These are phyloP conservation scores for Penicillium sp. DNA, from an alignment of 2,329 filamentous ascomycete species.

Conservation along the genomic window DNA sequence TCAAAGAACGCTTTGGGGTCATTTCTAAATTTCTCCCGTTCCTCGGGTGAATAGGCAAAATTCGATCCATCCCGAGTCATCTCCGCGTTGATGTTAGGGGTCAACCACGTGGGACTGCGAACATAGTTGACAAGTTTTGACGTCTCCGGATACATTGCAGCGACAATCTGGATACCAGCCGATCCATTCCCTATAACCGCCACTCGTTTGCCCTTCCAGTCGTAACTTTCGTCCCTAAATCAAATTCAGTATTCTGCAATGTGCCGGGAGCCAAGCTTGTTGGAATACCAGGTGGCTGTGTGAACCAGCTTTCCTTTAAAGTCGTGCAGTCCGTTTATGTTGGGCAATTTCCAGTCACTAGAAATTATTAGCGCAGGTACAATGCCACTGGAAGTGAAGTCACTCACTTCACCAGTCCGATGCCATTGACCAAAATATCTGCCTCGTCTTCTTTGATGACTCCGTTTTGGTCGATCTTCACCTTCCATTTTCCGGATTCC, in stretches of 20 bases:
- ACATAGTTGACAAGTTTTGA: slow-evolving; percentile 30
- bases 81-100: slow-evolving; percentile 20
- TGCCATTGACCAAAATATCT: slow-evolving; percentile 41
- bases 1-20: slow-evolving; percentile 12
- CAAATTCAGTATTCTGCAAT: background rate
- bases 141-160: slow-evolving; percentile 17
- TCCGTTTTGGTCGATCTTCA: slow-evolving; percentile 32
- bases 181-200: slow-evolving; percentile 28
- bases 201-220: slow-evolving; percentile 22
- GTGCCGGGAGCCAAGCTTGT: background rate
- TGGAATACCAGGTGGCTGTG: slow-evolving; percentile 29
- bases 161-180: slow-evolving; percentile 39
- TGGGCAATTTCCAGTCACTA: slow-evolving; percentile 26
- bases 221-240: slow-evolving; percentile 21
- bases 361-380: slow-evolving; percentile 1
- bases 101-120: slow-evolving; percentile 32
- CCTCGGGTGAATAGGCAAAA: slow-evolving; percentile 25
- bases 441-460: slow-evolving; percentile 29
- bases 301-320: slow-evolving; percentile 35
- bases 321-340: slow-evolving; percentile 26
- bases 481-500: slow-evolving; percentile 34
- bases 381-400: background rate
- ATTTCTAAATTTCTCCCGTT: slow-evolving; percentile 22
- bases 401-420: slow-evolving; percentile 21
- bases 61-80: slow-evolving; percentile 26